Evolutionary conservation across 345 rosid species (phyloP).

Genomic region (Conringia planisiliqua): DNA sequence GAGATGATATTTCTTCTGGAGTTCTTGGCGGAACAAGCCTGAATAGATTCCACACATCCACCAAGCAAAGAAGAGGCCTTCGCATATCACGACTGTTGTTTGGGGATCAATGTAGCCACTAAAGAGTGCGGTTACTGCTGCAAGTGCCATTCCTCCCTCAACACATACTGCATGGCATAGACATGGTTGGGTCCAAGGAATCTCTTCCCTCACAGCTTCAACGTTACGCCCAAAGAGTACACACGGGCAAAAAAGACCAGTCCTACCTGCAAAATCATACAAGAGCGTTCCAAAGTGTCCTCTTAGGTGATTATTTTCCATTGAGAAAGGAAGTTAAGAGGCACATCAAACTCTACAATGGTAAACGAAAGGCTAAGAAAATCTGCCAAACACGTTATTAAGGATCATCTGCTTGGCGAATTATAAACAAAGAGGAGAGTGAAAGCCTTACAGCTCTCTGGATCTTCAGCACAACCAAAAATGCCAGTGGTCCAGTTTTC

Average conservation of each 20-base stretch:
- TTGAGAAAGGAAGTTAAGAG: not conserved
- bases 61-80: constrained; percentile 78
- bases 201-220: constrained; percentile 63
- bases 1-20: constrained; percentile 89
- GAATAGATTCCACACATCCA: constrained; percentile 88
- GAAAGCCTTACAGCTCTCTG: constrained; percentile 61
- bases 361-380: not conserved
- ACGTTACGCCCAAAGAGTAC: constrained; percentile 74
- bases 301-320: not conserved
- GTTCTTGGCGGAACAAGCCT: constrained; percentile 67
- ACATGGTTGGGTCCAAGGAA: constrained; percentile 77
- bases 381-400: not conserved
- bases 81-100: constrained; percentile 70
- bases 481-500: constrained; percentile 93
- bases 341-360: not conserved
- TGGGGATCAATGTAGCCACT: constrained; percentile 71
- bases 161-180: constrained; percentile 78
- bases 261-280: constrained; percentile 49
- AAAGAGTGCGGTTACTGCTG: constrained; percentile 60
- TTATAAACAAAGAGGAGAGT: constrained; percentile 13
- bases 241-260: constrained; percentile 79
- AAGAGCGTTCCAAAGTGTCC: not conserved
- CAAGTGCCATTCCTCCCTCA: constrained; percentile 81
- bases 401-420: not conserved
- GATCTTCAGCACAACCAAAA: constrained; percentile 63